Percentiles rank a stretch among this genome's conserved stretches.
Evolutionary conservation across 768 basidiomycete genomes (phyloP).

Genomic region (Leucocoprinus sp.): DNA sequence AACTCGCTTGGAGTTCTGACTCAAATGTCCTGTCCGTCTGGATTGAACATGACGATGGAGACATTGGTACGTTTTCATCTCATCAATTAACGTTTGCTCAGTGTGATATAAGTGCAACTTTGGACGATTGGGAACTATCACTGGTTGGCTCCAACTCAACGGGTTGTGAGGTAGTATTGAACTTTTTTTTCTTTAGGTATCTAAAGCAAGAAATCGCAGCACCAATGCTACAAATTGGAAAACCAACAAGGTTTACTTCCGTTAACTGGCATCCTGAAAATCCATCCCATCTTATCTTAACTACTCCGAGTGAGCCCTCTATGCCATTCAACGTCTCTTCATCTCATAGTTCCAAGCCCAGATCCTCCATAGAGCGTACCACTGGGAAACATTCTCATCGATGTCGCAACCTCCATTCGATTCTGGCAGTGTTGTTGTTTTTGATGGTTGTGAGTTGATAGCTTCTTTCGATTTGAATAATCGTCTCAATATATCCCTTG

Average conservation of each 20-base stretch:
- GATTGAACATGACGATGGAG: constrained; percentile 60
- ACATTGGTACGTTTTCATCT: constrained; percentile 49
- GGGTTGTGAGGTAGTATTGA: not conserved
- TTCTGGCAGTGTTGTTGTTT: constrained; percentile 80
- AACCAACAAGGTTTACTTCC: constrained; percentile 54
- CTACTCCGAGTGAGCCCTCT: constrained; percentile 49
- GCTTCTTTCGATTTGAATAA: not conserved
- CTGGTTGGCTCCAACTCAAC: constrained; percentile 42
- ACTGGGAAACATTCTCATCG: constrained; percentile 75
- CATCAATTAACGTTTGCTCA: constrained; percentile 1
- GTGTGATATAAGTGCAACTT: constrained; percentile 61
- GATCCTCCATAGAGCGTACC: constrained; percentile 53
- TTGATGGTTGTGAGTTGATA: constrained; percentile 69
- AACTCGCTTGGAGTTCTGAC: constrained; percentile 82
- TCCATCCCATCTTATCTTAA: constrained; percentile 52
- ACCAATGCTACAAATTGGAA: constrained; percentile 21
- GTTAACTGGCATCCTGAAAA: constrained; percentile 87
- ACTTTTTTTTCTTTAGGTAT: constrained; percentile 46
- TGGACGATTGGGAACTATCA: constrained; percentile 96
- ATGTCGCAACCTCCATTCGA: constrained; percentile 52
- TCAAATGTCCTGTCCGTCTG: constrained; percentile 81
- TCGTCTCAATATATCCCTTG: not conserved
- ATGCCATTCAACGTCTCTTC: not conserved
- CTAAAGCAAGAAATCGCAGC: constrained; percentile 82
- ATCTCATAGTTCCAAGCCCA: constrained; percentile 27